A percentile compares a stretch with the other conserved stretches of the same genome.
Evolutionary conservation across 345 rosid genomes (phyloP).

Genomic region (Odontarrhena argentea): DNA sequence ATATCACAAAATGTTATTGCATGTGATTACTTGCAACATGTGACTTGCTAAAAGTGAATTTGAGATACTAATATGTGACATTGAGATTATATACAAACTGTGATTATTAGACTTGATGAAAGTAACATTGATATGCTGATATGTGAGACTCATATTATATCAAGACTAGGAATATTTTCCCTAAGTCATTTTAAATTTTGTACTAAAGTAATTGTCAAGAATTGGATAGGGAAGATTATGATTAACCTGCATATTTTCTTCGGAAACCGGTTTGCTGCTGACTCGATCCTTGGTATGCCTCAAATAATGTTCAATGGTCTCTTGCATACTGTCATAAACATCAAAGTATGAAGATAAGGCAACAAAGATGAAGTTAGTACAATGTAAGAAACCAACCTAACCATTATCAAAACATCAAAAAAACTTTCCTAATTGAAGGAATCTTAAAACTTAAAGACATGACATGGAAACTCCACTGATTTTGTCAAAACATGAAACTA

Average conservation of each 20-base stretch:
- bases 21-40: conserved; percentile 26
- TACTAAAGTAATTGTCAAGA: not conserved
- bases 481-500: no score
- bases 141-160: conserved; percentile 1
- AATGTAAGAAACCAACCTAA: conserved; percentile 17
- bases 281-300: conserved; percentile 52
- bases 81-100: not conserved
- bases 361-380: conserved; percentile 13
- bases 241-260: conserved; percentile 53
- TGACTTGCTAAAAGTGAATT: not conserved
- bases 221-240: conserved; percentile 5
- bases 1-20: conserved; percentile 38
- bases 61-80: conserved; percentile 8
- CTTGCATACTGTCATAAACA: conserved; percentile 52
- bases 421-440: not conserved
- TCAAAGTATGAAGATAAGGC: conserved; percentile 5
- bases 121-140: conserved; percentile 1
- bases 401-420: conserved; percentile 1
- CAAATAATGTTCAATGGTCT: conserved; percentile 51
- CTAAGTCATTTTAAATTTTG: not conserved
- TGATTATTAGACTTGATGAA: not conserved
- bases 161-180: not conserved
- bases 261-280: conserved; percentile 42
- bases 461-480: no score
- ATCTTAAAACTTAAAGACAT: no score